phyloP scores from a whole-genome alignment of 1,284 basidiomycete species.

The Leccinum ambiguum region DNA sequence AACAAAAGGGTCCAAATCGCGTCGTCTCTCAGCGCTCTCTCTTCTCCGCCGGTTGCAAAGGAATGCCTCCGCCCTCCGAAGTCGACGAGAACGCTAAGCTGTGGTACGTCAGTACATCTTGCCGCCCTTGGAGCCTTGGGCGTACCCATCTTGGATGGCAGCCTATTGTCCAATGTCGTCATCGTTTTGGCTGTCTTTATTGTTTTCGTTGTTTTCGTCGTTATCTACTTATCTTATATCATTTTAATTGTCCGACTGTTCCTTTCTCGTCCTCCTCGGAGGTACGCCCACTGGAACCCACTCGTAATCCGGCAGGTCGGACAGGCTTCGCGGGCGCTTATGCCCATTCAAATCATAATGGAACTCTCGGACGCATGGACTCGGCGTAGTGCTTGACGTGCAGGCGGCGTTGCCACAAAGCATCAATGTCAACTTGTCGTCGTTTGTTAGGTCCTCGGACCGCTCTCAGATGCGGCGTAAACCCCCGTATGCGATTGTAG shows the following conservation, averaged over 20 bases:
- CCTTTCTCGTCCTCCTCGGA: background rate
- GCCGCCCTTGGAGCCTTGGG: background rate
- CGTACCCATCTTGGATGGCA: background rate
- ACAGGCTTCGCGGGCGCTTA: background rate
- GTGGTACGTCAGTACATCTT: background rate
- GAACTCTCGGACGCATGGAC: background rate
- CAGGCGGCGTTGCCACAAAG: background rate
- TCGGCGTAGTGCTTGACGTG: background rate
- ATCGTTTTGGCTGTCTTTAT: background rate
- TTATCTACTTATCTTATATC: background rate
- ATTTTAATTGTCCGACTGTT: background rate
- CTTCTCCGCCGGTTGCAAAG: background rate
- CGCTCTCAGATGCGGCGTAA: background rate
- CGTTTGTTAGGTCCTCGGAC: no score
- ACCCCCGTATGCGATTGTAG: background rate
- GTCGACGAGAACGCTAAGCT: background rate
- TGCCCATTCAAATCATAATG: background rate
- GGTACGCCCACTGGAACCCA: background rate
- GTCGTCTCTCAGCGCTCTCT: no score
- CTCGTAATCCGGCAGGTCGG: background rate
- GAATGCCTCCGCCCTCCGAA: background rate
- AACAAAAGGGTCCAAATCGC: background rate
- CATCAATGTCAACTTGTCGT: background rate
- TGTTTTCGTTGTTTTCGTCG: background rate
- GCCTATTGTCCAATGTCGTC: background rate